A percentile compares a stretch with the other conserved stretches of the same genome.
Conservation (phyloP, 371 early-diverging fungal species). For the Haplosporangium sp. region DNA sequence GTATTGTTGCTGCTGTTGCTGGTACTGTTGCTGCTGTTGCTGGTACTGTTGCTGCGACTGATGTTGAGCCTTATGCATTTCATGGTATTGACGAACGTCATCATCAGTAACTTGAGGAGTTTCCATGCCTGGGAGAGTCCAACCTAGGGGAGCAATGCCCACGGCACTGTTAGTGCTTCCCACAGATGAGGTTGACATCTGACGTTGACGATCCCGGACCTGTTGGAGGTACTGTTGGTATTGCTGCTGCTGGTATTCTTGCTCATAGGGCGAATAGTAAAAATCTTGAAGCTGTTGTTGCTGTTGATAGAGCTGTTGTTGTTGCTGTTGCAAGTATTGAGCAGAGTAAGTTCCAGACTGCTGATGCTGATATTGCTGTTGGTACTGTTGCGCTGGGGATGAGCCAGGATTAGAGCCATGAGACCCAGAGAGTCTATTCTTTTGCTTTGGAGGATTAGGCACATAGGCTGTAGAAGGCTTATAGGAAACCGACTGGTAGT, state of each 20-base stretch:
- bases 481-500: constrained; percentile 31
- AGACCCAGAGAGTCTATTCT: constrained; percentile 47
- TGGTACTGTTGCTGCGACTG: constrained; percentile 15
- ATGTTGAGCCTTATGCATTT: constrained; percentile 2
- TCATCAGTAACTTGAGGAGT: constrained; percentile 38
- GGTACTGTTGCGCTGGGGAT: constrained; percentile 25
- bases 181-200: constrained; percentile 26
- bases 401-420: constrained; percentile 23
- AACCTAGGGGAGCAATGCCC: constrained; percentile 48
- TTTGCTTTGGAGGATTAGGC: constrained; percentile 42
- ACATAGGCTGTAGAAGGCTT: constrained; percentile 47
- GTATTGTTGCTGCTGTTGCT: constrained; percentile 9
- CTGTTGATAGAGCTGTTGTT: constrained; percentile 35
- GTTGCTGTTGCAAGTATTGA: constrained; percentile 34
- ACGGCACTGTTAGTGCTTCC: constrained; percentile 21
- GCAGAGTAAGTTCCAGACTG: constrained; percentile 29
- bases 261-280: constrained; percentile 43
- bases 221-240: constrained; percentile 54
- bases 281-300: constrained; percentile 54
- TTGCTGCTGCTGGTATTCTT: constrained; percentile 52
- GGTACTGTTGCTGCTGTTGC: constrained; percentile 23
- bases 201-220: constrained; percentile 37
- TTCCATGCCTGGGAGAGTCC: constrained; percentile 48
- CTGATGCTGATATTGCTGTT: constrained; percentile 33
- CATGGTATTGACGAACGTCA: constrained; percentile 21